A percentile compares a stretch with the other conserved stretches of the same genome.
phyloP scores from a whole-genome alignment of 2,329 filamentous ascomycete genomes.

The Cercospora janseana region DNA sequence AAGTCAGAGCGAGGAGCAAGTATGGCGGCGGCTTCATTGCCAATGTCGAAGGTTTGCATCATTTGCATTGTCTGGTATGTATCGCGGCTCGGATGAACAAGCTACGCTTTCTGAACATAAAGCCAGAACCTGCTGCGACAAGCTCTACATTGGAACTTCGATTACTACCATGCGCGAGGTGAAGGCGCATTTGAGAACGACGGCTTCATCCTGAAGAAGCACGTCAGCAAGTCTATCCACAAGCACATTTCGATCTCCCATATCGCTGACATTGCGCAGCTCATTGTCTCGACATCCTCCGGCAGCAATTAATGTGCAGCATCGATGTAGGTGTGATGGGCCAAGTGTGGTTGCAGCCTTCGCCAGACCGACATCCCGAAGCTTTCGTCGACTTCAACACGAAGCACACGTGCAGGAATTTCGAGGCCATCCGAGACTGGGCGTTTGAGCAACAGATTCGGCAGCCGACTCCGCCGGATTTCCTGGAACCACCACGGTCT shows the following conservation, averaged over 20 bases:
- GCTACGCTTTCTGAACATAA: background rate
- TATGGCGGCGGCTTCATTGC: slow-evolving; percentile 60
- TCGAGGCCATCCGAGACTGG: slow-evolving; percentile 54
- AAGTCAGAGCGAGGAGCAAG: slow-evolving; percentile 55
- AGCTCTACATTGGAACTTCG: slow-evolving; percentile 58
- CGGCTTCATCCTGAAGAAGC: slow-evolving; percentile 54
- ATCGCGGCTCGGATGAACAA: slow-evolving; percentile 27
- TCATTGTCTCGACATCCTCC: slow-evolving; percentile 61
- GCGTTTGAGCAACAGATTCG: slow-evolving; percentile 54
- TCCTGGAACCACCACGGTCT: slow-evolving; percentile 43
- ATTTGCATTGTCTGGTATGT: slow-evolving; percentile 51
- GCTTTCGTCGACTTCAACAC: slow-evolving; percentile 64
- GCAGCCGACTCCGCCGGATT: slow-evolving; percentile 44
- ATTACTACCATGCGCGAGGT: slow-evolving; percentile 54
- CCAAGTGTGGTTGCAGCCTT: slow-evolving; percentile 57
- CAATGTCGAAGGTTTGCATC: slow-evolving; percentile 58
- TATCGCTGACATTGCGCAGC: slow-evolving; percentile 39
- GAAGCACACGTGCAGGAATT: slow-evolving; percentile 58
- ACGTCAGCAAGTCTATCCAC: slow-evolving; percentile 52
- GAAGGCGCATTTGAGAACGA: slow-evolving; percentile 57
- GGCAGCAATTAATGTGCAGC: slow-evolving; percentile 64
- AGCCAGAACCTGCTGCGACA: slow-evolving; percentile 59
- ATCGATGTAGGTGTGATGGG: slow-evolving; percentile 60
- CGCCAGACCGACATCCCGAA: slow-evolving; percentile 31
- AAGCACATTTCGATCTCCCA: background rate